Evolutionary conservation across 1,284 basidiomycete species (phyloP).

Genomic region (Sporisorium iseilematis-ciliati): DNA sequence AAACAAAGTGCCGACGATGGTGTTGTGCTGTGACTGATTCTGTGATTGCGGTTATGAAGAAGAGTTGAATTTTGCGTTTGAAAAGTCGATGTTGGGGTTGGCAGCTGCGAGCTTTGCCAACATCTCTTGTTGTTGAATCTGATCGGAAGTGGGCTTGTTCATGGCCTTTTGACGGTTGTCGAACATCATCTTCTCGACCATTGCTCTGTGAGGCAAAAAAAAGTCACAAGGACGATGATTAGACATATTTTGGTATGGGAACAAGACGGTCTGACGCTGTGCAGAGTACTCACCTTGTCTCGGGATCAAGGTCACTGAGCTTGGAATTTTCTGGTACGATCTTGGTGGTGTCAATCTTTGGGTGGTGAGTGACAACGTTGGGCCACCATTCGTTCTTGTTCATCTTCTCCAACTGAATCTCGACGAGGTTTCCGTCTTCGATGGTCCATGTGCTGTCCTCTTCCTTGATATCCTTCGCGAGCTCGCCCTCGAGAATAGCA

Average conservation of each 20-base stretch:
- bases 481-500: conserved; percentile 81
- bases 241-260: too few relatives aligned
- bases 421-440: conserved; percentile 81
- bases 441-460: conserved; percentile 98
- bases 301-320: conserved; percentile 92
- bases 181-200: conserved; percentile 99
- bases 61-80: conserved; percentile 50
- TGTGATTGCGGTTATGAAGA: conserved; percentile 18
- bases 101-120: conserved; percentile 44
- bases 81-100: conserved; percentile 54
- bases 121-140: conserved; percentile 61
- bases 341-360: conserved; percentile 96
- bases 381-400: conserved; percentile 96
- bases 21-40: not conserved
- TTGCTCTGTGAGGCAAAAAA: conserved; percentile 74
- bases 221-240: too few relatives aligned
- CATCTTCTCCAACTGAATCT: conserved; percentile 87
- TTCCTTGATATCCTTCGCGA: conserved; percentile 91
- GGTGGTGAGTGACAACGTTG: conserved; percentile 92
- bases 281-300: conserved; percentile 73
- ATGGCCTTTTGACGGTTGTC: conserved; percentile 99
- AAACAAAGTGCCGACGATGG: not conserved
- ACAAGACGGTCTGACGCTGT: not conserved
- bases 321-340: conserved; percentile 96
- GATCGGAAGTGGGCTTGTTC: conserved; percentile 78